Evolutionary conservation across 1,284 basidiomycete genomes (phyloP).

Genomic region (Flammula alnicola): DNA sequence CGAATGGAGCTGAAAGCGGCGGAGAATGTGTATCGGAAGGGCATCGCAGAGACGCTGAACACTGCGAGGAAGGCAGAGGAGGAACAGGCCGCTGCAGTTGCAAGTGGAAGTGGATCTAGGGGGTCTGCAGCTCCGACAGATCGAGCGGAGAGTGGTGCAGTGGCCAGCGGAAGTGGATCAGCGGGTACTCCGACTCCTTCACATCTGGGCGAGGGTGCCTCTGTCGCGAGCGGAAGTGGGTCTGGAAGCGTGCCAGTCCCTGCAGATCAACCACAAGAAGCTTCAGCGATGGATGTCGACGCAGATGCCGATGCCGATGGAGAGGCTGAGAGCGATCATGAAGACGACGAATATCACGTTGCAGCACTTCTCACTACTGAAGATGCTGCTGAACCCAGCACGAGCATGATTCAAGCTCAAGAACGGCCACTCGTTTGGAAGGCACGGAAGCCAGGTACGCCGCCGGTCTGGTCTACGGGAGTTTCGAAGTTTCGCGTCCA

Average conservation of each 20-base stretch:
- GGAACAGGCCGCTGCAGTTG: neutral
- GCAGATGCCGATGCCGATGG: constrained; percentile 4
- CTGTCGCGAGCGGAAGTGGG: too few species aligned
- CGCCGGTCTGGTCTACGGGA: neutral
- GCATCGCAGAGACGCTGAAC: constrained; percentile 9
- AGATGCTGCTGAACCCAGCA: neutral
- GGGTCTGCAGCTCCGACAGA: too few species aligned
- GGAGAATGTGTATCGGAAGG: constrained; percentile 12
- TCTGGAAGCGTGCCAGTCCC: too few species aligned
- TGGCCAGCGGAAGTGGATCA: neutral
- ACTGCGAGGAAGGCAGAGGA: constrained; percentile 1
- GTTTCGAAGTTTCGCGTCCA: constrained; percentile 18
- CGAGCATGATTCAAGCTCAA: neutral
- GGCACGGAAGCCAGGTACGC: neutral
- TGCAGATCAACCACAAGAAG: neutral
- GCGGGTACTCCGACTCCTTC: neutral
- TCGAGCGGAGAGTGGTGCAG: too few species aligned
- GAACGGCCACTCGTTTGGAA: constrained; percentile 4
- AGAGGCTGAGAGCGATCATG: constrained; percentile 2
- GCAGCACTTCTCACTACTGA: neutral
- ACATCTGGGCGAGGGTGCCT: neutral
- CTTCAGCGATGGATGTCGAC: neutral
- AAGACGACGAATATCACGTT: constrained; percentile 6
- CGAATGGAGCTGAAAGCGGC: constrained; percentile 8
- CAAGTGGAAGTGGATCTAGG: constrained; percentile 5